Percentiles rank a stretch among this genome's conserved stretches.
Evolutionary conservation across 495 filamentous ascomycete genomes (phyloP).

Genomic region (Hypoxylon trugodes): DNA sequence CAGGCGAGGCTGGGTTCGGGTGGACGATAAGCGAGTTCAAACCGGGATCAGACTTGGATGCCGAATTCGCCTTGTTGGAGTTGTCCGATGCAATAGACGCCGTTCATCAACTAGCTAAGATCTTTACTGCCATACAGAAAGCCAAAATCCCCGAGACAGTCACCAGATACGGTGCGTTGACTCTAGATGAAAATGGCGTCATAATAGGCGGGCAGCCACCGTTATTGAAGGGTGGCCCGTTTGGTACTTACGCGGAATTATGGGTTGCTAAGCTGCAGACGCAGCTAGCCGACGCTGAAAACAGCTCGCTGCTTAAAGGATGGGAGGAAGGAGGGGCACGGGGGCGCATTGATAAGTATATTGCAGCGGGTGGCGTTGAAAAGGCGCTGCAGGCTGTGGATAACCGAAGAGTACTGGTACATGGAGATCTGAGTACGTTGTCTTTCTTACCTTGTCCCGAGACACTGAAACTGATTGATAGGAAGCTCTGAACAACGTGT

Average conservation of each 20-base stretch:
- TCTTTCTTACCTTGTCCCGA: not conserved
- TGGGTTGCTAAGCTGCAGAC: not conserved
- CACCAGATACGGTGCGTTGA: constrained; percentile 6
- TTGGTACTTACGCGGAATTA: not conserved
- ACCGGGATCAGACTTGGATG: constrained; percentile 4
- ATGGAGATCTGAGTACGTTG: constrained; percentile 7
- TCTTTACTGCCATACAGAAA: constrained; percentile 8
- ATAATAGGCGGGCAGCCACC: constrained; percentile 2
- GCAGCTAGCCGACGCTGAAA: not conserved
- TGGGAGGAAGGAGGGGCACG: not conserved
- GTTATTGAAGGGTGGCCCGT: not conserved
- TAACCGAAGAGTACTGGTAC: not conserved
- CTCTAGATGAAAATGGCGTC: not conserved
- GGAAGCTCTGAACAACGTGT: not conserved
- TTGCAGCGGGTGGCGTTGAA: not conserved
- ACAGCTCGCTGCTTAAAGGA: not conserved
- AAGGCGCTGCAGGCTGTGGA: not conserved
- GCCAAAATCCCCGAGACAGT: constrained; percentile 4
- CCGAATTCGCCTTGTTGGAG: not conserved
- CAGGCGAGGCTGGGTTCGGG: constrained; percentile 7
- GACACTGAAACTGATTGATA: not conserved
- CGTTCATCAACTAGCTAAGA: not conserved
- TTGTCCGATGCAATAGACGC: not conserved
- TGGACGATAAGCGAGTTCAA: constrained; percentile 11
- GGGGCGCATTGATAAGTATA: not conserved